Conservation (phyloP, 768 basidiomycete genomes). For the Lepiota brunneoincarnata region DNA sequence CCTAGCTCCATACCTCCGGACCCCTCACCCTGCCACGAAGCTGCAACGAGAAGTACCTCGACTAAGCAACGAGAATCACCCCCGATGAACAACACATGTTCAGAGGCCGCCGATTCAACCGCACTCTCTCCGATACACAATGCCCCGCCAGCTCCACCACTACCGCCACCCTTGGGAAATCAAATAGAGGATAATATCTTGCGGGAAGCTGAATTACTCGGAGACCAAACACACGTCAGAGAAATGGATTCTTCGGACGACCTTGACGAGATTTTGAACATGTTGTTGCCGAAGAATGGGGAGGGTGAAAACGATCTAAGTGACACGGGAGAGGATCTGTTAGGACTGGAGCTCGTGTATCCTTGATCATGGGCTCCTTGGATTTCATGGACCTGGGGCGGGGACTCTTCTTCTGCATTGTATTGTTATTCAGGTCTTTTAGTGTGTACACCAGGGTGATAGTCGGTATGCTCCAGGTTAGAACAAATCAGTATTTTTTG, state of each 20-base stretch:
- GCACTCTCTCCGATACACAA: too few relatives aligned
- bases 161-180: too few relatives aligned
- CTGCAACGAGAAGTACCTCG: too few relatives aligned
- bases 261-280: constrained; percentile 2
- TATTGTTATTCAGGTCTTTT: background rate
- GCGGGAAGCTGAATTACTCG: background rate
- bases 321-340: constrained; percentile 1
- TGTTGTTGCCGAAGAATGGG: constrained; percentile 2
- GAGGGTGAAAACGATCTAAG: background rate
- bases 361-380: background rate
- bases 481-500: background rate
- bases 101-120: too few relatives aligned
- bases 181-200: too few relatives aligned
- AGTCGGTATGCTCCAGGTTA: background rate
- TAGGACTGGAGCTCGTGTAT: constrained; percentile 6
- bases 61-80: too few relatives aligned
- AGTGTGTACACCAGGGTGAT: too few relatives aligned
- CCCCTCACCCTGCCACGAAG: too few relatives aligned
- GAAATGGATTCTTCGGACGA: background rate
- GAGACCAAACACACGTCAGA: background rate
- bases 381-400: too few relatives aligned
- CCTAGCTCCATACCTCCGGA: too few relatives aligned
- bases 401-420: background rate
- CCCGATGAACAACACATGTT: too few relatives aligned
- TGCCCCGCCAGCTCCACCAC: too few relatives aligned